Evolutionary conservation across 2,329 filamentous ascomycete genomes (phyloP).

Genomic region (Pseudogymnoascus sp.): DNA sequence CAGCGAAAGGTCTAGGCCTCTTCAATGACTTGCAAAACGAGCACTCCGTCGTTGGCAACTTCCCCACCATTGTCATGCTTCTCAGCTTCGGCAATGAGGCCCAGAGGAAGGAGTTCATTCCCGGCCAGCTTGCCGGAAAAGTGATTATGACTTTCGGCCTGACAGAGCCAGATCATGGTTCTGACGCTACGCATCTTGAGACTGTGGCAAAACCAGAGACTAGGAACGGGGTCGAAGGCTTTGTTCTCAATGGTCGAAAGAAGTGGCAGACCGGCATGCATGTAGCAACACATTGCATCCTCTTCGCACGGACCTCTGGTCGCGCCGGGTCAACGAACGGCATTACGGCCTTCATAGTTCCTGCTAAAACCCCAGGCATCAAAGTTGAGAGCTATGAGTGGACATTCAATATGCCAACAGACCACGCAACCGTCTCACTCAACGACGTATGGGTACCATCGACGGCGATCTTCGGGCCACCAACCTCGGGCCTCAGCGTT

Average conservation of each 20-base stretch:
- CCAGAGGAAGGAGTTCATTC: slow-evolving; percentile 47
- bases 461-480: slow-evolving; percentile 42
- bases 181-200: slow-evolving; percentile 55
- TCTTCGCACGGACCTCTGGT: slow-evolving; percentile 52
- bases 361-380: slow-evolving; percentile 42
- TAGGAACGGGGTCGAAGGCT: slow-evolving; percentile 38
- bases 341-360: slow-evolving; percentile 54
- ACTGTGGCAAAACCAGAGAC: slow-evolving; percentile 41
- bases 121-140: slow-evolving; percentile 42
- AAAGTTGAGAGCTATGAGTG: slow-evolving; percentile 52
- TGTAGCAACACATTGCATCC: slow-evolving; percentile 50
- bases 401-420: slow-evolving; percentile 60
- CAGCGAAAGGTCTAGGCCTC: slow-evolving; percentile 49
- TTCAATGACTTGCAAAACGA: slow-evolving; percentile 59
- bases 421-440: slow-evolving; percentile 52
- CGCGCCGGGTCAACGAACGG: slow-evolving; percentile 44
- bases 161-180: slow-evolving; percentile 54
- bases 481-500: slow-evolving; percentile 48
- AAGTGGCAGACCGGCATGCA: slow-evolving; percentile 61
- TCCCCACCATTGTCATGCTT: slow-evolving; percentile 54
- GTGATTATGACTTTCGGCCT: slow-evolving; percentile 53
- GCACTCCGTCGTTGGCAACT: slow-evolving; percentile 54
- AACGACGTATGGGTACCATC: slow-evolving; percentile 49
- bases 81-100: slow-evolving; percentile 48
- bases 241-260: slow-evolving; percentile 49